Conservation (phyloP, 495 filamentous ascomycete genomes). For the Aspergillus saccharolyticus region DNA sequence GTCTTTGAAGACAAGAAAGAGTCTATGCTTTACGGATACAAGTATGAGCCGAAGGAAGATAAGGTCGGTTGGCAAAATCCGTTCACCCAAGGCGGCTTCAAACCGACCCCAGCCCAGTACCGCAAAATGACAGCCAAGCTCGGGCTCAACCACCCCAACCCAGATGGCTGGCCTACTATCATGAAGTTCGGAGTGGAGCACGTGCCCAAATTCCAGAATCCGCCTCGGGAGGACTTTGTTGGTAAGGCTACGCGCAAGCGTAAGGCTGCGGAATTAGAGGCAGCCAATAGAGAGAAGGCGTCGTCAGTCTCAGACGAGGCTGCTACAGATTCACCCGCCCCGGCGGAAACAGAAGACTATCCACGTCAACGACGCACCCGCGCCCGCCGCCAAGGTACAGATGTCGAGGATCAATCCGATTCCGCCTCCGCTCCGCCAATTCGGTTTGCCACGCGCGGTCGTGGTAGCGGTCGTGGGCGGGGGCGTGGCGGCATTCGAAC, state of each 20-base stretch:
- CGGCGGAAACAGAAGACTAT: slow-evolving; percentile 29
- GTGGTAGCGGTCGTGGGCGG: slow-evolving; percentile 44
- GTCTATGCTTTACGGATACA: slow-evolving; percentile 40
- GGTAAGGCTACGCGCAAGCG: slow-evolving; percentile 45
- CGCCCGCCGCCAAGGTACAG: slow-evolving; percentile 25
- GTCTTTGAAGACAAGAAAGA: slow-evolving; percentile 42
- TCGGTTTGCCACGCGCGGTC: slow-evolving; percentile 40
- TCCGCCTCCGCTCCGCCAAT: slow-evolving; percentile 13
- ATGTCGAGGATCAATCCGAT: slow-evolving; percentile 17
- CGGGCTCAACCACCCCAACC: slow-evolving; percentile 31
- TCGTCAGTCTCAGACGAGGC: slow-evolving; percentile 20
- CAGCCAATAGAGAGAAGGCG: slow-evolving; percentile 24
- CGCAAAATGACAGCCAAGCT: slow-evolving; percentile 37
- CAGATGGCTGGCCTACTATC: slow-evolving; percentile 35
- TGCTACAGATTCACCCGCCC: slow-evolving; percentile 23
- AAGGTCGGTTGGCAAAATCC: slow-evolving; percentile 31
- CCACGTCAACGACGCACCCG: slow-evolving; percentile 35
- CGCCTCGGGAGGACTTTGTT: slow-evolving; percentile 49
- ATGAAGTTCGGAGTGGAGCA: slow-evolving; percentile 31
- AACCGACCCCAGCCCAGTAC: slow-evolving; percentile 37
- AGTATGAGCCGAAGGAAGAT: slow-evolving; percentile 30
- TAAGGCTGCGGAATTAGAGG: slow-evolving; percentile 39
- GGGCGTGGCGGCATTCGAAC: slow-evolving; percentile 45
- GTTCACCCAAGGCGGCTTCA: slow-evolving; percentile 42
- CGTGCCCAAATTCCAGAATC: slow-evolving; percentile 40